These are phyloP conservation scores for Picea abies DNA, from an alignment of 83 land plant species.

Conservation along the genomic window DNA sequence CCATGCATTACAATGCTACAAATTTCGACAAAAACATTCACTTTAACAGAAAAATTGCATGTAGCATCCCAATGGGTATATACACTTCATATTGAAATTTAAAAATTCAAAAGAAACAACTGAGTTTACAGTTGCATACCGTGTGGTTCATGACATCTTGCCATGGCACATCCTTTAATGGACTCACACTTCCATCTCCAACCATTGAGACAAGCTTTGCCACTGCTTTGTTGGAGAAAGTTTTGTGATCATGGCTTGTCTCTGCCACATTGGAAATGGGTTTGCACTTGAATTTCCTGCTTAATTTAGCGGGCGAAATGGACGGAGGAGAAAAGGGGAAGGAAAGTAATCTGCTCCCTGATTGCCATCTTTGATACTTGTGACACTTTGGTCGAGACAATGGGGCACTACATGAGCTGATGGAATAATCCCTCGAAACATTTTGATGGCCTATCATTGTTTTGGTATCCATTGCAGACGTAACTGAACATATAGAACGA, in stretches of 20 bases:
- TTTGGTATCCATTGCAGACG: too few species aligned
- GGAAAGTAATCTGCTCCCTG: too few species aligned
- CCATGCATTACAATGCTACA: background rate
- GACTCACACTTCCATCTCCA: slow-evolving; percentile 67
- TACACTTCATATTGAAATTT: background rate
- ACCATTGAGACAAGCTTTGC: slow-evolving; percentile 73
- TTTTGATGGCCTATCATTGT: too few species aligned
- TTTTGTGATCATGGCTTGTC: background rate
- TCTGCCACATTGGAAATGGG: slow-evolving; percentile 6
- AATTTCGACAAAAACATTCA: background rate
- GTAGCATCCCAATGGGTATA: background rate
- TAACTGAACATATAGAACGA: too few species aligned
- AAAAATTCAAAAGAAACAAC: background rate
- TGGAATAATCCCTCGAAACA: too few species aligned
- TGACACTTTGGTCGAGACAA: too few species aligned
- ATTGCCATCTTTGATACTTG: too few species aligned
- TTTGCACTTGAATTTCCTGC: background rate
- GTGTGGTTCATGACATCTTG: slow-evolving; percentile 81
- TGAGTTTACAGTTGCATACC: slow-evolving; percentile 31
- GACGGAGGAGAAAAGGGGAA: too few species aligned
- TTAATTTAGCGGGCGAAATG: background rate
- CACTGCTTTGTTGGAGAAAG: slow-evolving; percentile 22
- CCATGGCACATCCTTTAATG: slow-evolving; percentile 66
- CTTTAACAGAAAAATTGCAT: background rate
- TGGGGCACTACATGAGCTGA: too few species aligned